phyloP scores from a whole-genome alignment of 2,329 filamentous ascomycete genomes.

The Paracoccidioides brasiliensis region DNA sequence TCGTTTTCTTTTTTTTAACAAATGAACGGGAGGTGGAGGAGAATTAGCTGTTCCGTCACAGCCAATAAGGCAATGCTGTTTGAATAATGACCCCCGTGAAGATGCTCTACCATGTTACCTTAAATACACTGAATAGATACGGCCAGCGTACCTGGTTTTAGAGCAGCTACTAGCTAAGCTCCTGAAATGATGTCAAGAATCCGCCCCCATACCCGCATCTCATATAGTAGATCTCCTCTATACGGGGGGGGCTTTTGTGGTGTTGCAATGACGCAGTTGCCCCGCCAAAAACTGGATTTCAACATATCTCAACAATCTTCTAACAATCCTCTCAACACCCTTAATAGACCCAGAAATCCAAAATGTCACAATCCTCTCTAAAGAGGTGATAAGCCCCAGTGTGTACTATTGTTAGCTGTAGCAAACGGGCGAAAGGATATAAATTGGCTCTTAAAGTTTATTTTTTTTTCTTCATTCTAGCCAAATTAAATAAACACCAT shows the following conservation, averaged over 20 bases:
- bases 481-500: neutral
- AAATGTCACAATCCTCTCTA: neutral
- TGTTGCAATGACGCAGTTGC: slow-evolving; percentile 2
- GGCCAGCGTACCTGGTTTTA: neutral
- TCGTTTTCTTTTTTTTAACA: neutral
- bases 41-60: too few species aligned
- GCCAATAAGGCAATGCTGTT: neutral
- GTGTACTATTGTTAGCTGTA: neutral
- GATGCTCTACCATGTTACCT: too few species aligned
- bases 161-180: too few species aligned
- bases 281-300: slow-evolving; percentile 2
- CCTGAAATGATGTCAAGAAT: too few species aligned
- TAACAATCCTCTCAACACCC: neutral
- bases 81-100: neutral
- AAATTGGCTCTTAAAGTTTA: neutral
- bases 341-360: neutral
- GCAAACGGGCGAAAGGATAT: neutral
- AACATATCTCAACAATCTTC: neutral
- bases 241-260: too few species aligned
- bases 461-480: too few species aligned
- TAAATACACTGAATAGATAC: neutral
- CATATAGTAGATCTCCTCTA: too few species aligned
- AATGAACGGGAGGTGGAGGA: too few species aligned
- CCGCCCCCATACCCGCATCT: too few species aligned
- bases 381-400: neutral